phyloP scores from a whole-genome alignment of 192 early-diverging fungal genomes.

The Irineochytrium annulatum region DNA sequence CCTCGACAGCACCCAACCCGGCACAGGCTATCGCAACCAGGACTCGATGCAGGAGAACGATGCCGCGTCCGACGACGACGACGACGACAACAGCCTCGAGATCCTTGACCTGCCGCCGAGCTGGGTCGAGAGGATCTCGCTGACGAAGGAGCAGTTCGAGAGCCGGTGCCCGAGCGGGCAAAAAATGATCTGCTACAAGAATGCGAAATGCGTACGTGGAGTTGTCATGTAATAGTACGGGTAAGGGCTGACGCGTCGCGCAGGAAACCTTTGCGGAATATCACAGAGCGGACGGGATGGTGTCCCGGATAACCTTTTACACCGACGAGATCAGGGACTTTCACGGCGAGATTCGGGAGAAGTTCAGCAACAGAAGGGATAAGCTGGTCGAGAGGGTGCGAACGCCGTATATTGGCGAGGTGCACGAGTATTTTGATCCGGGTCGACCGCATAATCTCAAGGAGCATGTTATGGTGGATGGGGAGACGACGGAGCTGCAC shows the following conservation, averaged over 20 bases:
- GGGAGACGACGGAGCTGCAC: conserved; percentile 50
- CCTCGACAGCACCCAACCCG: conserved; percentile 52
- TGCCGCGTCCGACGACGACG: conserved; percentile 35
- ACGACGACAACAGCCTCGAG: conserved; percentile 28
- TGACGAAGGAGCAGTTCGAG: conserved; percentile 52
- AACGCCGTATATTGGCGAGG: conserved; percentile 29
- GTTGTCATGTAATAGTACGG: conserved; percentile 20
- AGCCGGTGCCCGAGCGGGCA: conserved; percentile 42
- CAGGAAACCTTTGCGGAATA: conserved; percentile 59
- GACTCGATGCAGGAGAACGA: conserved; percentile 33
- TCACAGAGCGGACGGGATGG: conserved; percentile 52
- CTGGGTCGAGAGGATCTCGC: conserved; percentile 46
- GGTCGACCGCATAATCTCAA: conserved; percentile 50
- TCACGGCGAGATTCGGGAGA: conserved; percentile 46
- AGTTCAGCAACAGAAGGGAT: conserved; percentile 51
- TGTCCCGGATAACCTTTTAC: conserved; percentile 49
- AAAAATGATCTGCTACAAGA: conserved; percentile 46
- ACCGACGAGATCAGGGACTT: conserved; percentile 38
- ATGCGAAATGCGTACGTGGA: no score
- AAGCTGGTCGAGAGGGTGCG: conserved; percentile 47
- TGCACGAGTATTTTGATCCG: conserved; percentile 54
- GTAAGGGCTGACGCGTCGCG: not conserved
- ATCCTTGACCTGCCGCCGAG: conserved; percentile 52
- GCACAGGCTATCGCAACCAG: conserved; percentile 10
- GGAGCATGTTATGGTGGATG: conserved; percentile 50